Evolutionary conservation across 129 eudicot genomes (phyloP).

Genomic region (Saposhnikovia divaricata): DNA sequence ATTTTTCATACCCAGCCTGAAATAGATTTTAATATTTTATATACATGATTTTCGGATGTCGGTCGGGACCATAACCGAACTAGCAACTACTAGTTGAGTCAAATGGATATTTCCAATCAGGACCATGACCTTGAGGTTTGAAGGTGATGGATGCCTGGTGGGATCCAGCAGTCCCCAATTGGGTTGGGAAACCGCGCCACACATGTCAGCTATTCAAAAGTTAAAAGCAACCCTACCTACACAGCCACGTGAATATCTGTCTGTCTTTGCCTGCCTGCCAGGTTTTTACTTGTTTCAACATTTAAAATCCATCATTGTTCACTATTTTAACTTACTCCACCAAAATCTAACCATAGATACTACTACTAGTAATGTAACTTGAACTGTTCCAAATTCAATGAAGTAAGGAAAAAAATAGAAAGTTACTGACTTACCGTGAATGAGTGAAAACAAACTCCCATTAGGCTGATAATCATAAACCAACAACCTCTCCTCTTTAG

Average conservation of each 20-base stretch:
- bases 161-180: background rate
- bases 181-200: background rate
- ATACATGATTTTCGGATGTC: background rate
- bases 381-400: background rate
- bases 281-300: background rate
- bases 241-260: background rate
- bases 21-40: too few relatives aligned
- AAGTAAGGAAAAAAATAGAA: background rate
- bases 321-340: background rate
- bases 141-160: background rate
- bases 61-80: too few relatives aligned
- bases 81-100: background rate
- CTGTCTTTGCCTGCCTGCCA: background rate
- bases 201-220: constrained; percentile 3
- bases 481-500: constrained; percentile 64
- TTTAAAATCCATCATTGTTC: background rate
- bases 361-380: too few relatives aligned
- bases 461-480: constrained; percentile 80
- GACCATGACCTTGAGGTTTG: too few relatives aligned
- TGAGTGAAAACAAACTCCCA: constrained; percentile 70
- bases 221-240: background rate
- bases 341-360: background rate
- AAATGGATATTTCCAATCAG: background rate
- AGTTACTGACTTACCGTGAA: constrained; percentile 46
- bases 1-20: too few relatives aligned